These are phyloP conservation scores for Microbotryum scabiosae DNA, from an alignment of 1,284 basidiomycete genomes.

Conservation along the genomic window DNA sequence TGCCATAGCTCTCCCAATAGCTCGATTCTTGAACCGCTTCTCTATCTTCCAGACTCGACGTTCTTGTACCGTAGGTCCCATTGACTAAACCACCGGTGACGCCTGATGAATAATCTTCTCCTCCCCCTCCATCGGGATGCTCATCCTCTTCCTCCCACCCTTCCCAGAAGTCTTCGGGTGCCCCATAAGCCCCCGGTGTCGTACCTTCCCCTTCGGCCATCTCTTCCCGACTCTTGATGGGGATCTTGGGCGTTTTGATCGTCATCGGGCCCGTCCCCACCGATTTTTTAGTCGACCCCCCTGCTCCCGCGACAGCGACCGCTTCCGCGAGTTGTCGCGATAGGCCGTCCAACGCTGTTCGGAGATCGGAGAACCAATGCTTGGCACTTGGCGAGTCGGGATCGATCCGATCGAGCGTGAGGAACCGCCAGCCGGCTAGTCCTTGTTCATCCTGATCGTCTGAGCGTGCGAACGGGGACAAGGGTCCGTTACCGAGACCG, in stretches of 20 bases:
- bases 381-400: no score
- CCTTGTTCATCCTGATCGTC: slow-evolving; percentile 5
- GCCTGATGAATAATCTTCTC: no score
- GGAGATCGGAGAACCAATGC: background rate
- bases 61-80: no score
- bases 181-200: slow-evolving; percentile 17
- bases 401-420: slow-evolving; percentile 1
- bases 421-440: slow-evolving; percentile 9
- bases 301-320: background rate
- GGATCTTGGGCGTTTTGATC: background rate
- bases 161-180: slow-evolving; percentile 22
- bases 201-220: slow-evolving; percentile 20
- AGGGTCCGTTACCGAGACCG: background rate
- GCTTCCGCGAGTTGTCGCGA: background rate
- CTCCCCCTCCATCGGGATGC: no score
- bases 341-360: background rate
- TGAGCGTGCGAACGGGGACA: no score
- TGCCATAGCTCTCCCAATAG: no score
- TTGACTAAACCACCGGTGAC: no score
- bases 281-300: background rate
- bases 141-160: slow-evolving; percentile 16
- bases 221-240: background rate
- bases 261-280: background rate
- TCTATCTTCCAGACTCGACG: no score
- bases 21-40: no score